Evolutionary conservation across 176 grass and related monocot species (phyloP).

Genomic region (Saccharum officinarum): DNA sequence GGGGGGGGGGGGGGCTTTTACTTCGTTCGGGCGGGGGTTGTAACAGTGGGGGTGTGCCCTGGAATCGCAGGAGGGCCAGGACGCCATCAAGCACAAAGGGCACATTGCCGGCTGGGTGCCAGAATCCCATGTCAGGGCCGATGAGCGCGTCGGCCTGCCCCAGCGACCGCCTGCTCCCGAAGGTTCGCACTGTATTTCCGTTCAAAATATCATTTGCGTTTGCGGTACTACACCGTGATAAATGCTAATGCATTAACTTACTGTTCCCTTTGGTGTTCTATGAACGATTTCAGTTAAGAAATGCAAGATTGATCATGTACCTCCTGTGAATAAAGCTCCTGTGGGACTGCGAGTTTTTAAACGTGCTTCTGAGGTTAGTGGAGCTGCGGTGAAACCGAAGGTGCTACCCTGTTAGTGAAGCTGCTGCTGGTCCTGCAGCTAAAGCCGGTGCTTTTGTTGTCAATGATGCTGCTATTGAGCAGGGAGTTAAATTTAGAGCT

Average conservation of each 20-base stretch:
- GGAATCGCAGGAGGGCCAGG: conserved; percentile 38
- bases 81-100: conserved; percentile 33
- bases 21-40: not conserved
- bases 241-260: not conserved
- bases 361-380: not conserved
- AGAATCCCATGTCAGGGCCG: conserved; percentile 13
- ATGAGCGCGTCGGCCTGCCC: conserved; percentile 1
- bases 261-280: not conserved
- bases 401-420: not conserved
- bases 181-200: conserved; percentile 30
- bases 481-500: not conserved
- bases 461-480: not conserved
- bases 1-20: not conserved
- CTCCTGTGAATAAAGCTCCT: not conserved
- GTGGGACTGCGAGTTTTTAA: not conserved
- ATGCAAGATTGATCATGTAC: conserved; percentile 1
- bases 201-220: not conserved
- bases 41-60: conserved; percentile 5
- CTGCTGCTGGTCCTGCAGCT: not conserved
- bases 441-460: not conserved
- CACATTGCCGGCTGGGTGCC: conserved; percentile 19
- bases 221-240: not conserved
- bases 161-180: not conserved
- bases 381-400: not conserved
- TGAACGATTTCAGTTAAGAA: conserved; percentile 28